Percentiles rank a stretch among this genome's conserved stretches.
phyloP scores from a whole-genome alignment of 2,329 filamentous ascomycete species.

The Pseudogymnoascus sp. region DNA sequence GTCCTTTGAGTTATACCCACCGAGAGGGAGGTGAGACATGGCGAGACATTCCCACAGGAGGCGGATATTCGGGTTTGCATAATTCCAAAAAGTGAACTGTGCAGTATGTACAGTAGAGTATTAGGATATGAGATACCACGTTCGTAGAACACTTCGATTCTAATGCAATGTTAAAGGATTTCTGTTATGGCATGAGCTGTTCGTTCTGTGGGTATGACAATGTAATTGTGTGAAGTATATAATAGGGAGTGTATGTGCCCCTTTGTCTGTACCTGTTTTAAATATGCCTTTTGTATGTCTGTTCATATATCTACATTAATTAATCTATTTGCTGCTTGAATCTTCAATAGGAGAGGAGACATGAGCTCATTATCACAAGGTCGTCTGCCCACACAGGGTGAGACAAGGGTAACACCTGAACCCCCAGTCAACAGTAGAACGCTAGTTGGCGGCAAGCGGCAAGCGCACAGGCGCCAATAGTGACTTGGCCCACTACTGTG shows the following conservation, averaged over 20 bases:
- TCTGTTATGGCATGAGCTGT: background rate
- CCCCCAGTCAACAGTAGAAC: background rate
- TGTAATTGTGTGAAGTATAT: background rate
- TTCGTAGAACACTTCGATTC: conserved; percentile 10
- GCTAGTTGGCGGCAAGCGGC: background rate
- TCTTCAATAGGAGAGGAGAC: no score
- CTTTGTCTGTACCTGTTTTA: background rate
- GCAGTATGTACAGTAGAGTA: conserved; percentile 10
- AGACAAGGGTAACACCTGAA: conserved; percentile 1
- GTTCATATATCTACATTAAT: background rate
- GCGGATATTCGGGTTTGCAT: conserved; percentile 6
- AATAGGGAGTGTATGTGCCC: background rate
- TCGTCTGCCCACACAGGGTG: background rate
- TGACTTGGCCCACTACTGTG: conserved; percentile 9
- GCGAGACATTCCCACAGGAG: conserved; percentile 4
- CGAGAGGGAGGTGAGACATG: conserved; percentile 7
- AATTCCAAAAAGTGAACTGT: conserved; percentile 5
- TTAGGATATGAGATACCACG: conserved; percentile 9
- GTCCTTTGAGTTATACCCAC: conserved; percentile 6
- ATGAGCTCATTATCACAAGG: background rate
- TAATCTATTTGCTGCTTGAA: background rate
- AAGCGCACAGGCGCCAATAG: conserved; percentile 1
- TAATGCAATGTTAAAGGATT: background rate
- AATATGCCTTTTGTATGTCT: background rate
- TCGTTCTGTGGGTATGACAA: background rate